These are phyloP conservation scores for Acorus gramineus DNA, from an alignment of 106 monocot species.

Conservation along the genomic window DNA sequence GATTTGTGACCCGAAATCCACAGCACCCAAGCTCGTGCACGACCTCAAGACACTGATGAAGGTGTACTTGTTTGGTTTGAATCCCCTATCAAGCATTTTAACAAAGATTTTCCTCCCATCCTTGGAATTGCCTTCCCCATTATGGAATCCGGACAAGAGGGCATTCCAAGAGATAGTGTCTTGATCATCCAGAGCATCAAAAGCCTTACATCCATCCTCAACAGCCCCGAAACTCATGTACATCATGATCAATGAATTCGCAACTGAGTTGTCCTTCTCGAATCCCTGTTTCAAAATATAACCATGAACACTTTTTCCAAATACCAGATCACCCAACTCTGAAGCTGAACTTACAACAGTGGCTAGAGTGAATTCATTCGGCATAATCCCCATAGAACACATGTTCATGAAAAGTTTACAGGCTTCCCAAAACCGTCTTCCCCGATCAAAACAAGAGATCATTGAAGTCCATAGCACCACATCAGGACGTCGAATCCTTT, in stretches of 20 bases:
- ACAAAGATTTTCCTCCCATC: constrained; percentile 23
- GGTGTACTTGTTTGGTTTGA: constrained; percentile 21
- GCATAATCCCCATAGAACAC: constrained; percentile 7
- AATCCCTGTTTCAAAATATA: constrained; percentile 24
- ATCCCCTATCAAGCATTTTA: constrained; percentile 22
- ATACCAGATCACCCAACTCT: constrained; percentile 9
- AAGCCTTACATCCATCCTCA: constrained; percentile 24
- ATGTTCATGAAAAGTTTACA: constrained; percentile 20
- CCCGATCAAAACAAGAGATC: constrained; percentile 27
- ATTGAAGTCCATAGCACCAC: constrained; percentile 45
- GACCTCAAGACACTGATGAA: constrained; percentile 29
- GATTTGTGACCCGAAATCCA: constrained; percentile 18
- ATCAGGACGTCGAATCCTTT: constrained; percentile 20
- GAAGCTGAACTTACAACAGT: constrained; percentile 21
- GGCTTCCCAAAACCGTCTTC: constrained; percentile 21
- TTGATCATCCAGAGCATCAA: constrained; percentile 8
- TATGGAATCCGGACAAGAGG: constrained; percentile 42
- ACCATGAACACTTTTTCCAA: constrained; percentile 14
- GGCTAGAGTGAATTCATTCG: constrained; percentile 27
- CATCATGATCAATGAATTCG: constrained; percentile 25
- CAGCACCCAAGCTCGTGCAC: constrained; percentile 14
- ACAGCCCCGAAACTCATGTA: constrained; percentile 23
- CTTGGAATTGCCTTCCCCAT: constrained; percentile 1
- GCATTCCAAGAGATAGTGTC: constrained; percentile 46
- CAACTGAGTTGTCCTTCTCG: constrained; percentile 10